Base-by-base conservation (phyloP, 768 basidiomycete species). In the Solioccasus polychromus region DNA sequence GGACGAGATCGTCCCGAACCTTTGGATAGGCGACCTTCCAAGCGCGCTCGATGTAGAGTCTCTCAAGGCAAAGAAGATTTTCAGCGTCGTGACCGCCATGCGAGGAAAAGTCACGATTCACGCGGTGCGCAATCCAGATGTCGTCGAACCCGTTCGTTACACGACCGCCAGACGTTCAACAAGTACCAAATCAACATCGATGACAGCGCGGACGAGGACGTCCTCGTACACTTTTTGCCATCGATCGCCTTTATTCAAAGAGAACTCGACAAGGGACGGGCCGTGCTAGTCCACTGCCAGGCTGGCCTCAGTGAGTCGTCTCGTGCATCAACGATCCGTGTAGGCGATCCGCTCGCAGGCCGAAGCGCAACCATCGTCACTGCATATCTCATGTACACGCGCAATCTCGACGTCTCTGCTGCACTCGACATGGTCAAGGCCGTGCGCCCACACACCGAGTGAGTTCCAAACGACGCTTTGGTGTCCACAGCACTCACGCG, bases 251-350 rank as follows among this genome's bases (percentile, higher is more conserved):
- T 92, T 69, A 92, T 96, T 35, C 76, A 88, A 51, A 75, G 77
- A 11, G 87, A 92, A 54, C 66, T 93, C 3, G 77, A 83, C 61
- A 87, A 85, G 57, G 82, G 78, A 0, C 70, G 83, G 24, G 85
- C 85, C 1, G 85, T 97, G 2, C 70, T 95, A 17, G 88, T 96
- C 0, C 93, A 96, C 65, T 95, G 93, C 60, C 85, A 89, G 47
- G 91, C 89, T 19, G 93, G 93, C 20, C 74, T 91, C 66, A 91
- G 89, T 90, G 66, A 62, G 87, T 77, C 38, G 5, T 42, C 35
- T 11, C n/a, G n/a, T n/a, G 18, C 11, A 22, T 41, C 15, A 35
- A 4, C 43, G 4, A 18, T 15, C 40, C 37, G 20, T 19, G 37
- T 14, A 31, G 51, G 36, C 12, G 29, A 52, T 35, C 36, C 50